Conservation (phyloP, 768 basidiomycete genomes). For the Tephrocybe rancida region DNA sequence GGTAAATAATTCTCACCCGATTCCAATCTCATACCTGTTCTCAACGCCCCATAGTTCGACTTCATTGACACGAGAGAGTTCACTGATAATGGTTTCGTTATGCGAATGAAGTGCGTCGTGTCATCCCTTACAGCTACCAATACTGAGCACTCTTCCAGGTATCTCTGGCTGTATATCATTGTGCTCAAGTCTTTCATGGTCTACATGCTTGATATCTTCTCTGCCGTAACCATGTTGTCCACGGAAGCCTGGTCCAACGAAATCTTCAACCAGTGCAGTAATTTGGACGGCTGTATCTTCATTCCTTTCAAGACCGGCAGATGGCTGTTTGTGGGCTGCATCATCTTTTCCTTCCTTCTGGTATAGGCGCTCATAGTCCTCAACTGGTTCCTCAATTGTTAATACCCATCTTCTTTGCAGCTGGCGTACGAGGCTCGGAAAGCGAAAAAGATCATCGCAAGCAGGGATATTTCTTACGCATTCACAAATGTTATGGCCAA, state of each 20-base stretch:
- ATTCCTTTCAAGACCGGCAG: slow-evolving; percentile 89
- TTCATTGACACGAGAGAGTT: slow-evolving; percentile 95
- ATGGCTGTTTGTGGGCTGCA: slow-evolving; percentile 98
- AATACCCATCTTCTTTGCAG: slow-evolving; percentile 38
- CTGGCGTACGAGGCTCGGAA: slow-evolving; percentile 92
- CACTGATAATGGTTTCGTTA: slow-evolving; percentile 81
- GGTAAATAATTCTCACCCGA: slow-evolving; percentile 41
- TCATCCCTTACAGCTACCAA: neutral
- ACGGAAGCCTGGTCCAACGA: slow-evolving; percentile 89
- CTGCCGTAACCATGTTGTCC: slow-evolving; percentile 94
- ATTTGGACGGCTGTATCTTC: slow-evolving; percentile 71
- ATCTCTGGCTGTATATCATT: slow-evolving; percentile 90
- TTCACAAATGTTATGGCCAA: slow-evolving; percentile 99
- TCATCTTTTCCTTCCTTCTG: slow-evolving; percentile 96
- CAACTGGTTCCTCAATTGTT: neutral
- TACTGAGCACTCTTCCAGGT: slow-evolving; percentile 51
- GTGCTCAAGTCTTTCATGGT: slow-evolving; percentile 96
- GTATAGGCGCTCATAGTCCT: slow-evolving; percentile 50
- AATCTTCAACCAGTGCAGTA: slow-evolving; percentile 78
- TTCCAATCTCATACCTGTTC: slow-evolving; percentile 5
- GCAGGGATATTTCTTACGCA: slow-evolving; percentile 95
- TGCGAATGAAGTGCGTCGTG: slow-evolving; percentile 77
- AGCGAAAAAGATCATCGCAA: slow-evolving; percentile 90
- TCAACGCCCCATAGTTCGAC: slow-evolving; percentile 70
- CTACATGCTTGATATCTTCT: slow-evolving; percentile 97